Evolutionary conservation across 2,329 filamentous ascomycete genomes (phyloP), one percentile per base, ranked within the genome.

Genomic region (Calonectria hongkongensis): DNA sequence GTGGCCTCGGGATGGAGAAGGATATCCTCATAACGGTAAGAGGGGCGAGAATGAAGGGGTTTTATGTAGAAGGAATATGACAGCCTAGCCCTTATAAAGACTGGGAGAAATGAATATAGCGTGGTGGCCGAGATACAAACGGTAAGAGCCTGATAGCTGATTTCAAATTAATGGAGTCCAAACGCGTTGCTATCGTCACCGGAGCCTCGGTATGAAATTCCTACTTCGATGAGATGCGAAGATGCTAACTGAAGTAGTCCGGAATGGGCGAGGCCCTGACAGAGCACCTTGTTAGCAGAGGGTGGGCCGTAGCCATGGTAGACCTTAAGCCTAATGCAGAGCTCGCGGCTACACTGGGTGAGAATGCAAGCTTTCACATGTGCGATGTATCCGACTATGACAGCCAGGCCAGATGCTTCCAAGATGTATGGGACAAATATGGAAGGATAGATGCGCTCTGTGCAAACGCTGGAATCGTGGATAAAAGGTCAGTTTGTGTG

Each of bases 401-500:
- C 3, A 84, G 84, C 13, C 87, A 89, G 69, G 83, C 84, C 0
- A 70, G 74, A 1, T 82, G 84, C 9, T 90, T 90, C 76, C 76
- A 81, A 12, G 72, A 81, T 3, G 86, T 87, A 0, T 88, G 84
- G 81, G 71, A 81, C 9, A 83, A 82, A 47, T 88, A 85, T 80
- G 84, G 84, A 1, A 84, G 86, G 5, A 81, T 90, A 16, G 88
- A 90, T 79, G 84, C 85, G 0, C 75, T 89, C 1, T 85, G 86
- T 21, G 85, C 86, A 43, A 90, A 90, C 73, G 88, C 88, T 0
- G 89, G 87, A n/a, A 85, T 86, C 41, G 83, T 87, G 1, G 88
- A 89, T 76, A 75, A 75, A 58, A 78, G 76, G 76, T 71, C 21
- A 62, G 66, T n/a, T 18, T 27, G 21, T 39, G n/a, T 15, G 18